Evolutionary conservation across 495 filamentous ascomycete genomes (phyloP), one percentile per base, ranked within the genome.

Genomic region (Jackrogersella minutella): DNA sequence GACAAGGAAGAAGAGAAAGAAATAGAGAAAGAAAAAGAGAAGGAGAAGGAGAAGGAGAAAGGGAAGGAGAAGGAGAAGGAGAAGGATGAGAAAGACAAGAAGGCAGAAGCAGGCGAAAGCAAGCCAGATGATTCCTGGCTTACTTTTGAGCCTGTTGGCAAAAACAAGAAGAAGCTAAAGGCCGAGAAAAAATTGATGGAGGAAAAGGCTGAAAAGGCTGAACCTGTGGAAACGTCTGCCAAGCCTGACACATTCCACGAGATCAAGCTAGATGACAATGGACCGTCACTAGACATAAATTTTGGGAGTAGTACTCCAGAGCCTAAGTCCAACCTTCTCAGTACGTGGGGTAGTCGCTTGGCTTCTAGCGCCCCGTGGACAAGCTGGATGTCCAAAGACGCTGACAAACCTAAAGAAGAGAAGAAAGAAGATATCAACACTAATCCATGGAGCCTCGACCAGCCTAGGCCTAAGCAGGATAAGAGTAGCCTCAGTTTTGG

Each of bases 101-200:
- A 76, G 24, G 62, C 78, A 40, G 72, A 79, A 31, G 54, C 58
- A 11, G 64, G 58, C 14, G 44, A 73, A 30, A 57, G 67, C 8
- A 60, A 73, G 56, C 41, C 54, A 11, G 64, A 74, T 5, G 75
- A 77, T 51, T 61, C 71, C 14, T 78, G 70, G 74, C 71, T 31
- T 6, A 47, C 60, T 37, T 74, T 77, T 44, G 63, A 68, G 49
- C 41, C 76, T 9, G 59, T 59, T 3, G 65, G 69, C n/a, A 72
- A 70, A 21, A 82, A 80, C 70, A 83, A 83, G 70, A 79, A 82
- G 75, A 79, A 78, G 55, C 73, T 69, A 24, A 81, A 78, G 14
- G 37, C 46, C n/a, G 66, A 68, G 21, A n/a, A n/a, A n/a, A n/a
- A n/a, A n/a, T n/a, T n/a, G n/a, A n/a, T n/a, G n/a, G n/a, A n/a